Base-by-base conservation (phyloP, 2,329 filamentous ascomycete species). In the Neoascochyta sp. region DNA sequence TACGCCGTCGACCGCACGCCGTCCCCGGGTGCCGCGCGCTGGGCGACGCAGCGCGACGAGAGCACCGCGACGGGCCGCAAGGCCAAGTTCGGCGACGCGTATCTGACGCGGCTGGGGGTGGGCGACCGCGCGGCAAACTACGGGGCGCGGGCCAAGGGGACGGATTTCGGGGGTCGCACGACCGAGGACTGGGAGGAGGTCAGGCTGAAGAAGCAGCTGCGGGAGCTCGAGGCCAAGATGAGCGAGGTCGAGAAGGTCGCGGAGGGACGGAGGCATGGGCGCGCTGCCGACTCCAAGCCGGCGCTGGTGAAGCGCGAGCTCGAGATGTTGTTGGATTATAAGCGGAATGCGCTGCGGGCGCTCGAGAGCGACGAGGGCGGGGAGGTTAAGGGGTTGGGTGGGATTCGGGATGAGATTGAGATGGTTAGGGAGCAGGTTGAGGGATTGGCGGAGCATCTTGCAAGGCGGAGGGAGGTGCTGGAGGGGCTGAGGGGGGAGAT, bases 111-210 rank as follows among this genome's bases (percentile, higher is more conserved):
- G 9, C 74, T 98, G 21, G 92, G 92, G 6, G 73, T 81, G 5
- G 78, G 79, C 12, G 78, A 80, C 29, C 83, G 89, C 54, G 80
- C 82, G 47, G 43, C 47, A 18, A 81, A 77, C 36, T 90, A 92
- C 66, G 56, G 57, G 21, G 54, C 57, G 6, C 82, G 85, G 57
- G 78, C 84, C 7, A 72, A 82, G 22, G 92, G 92, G 15, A 98
- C 92, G 2, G 89, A 98, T 67, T 96, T 96, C 61, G 83, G 80
- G 36, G 74, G 76, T 20, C 86, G 88, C 60, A 85, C 84, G 39
- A 90, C 93, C 15, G 80, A 81, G 53, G 92, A 98, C 60, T 96
- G 92, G 88, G 92, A 98, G 65, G 92, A 96, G 65, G 92, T 96
- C 24, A 78, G 89, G 31, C 73, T 98, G 45, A 90, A 93, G 73